Conservation (phyloP, 1,139 yeast species). For the Cylindricascospora bacillispora region DNA sequence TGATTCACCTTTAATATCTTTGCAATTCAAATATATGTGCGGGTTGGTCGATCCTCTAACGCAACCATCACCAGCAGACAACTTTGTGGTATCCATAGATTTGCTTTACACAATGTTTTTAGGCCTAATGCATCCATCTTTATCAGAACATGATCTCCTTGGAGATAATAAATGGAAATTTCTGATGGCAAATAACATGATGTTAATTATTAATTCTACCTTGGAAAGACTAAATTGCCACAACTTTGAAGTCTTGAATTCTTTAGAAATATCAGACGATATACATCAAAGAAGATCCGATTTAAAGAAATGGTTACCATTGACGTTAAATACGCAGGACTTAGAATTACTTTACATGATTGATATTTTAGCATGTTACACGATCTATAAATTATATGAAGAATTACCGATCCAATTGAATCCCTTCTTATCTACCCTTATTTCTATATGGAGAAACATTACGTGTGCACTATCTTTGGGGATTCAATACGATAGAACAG, state of each 20-base stretch:
- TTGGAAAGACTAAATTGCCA: conserved; percentile 33
- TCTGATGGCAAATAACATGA: conserved; percentile 33
- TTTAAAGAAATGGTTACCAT: conserved; percentile 43
- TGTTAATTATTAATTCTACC: conserved; percentile 33
- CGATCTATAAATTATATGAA: conserved; percentile 39
- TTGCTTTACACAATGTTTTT: conserved; percentile 40
- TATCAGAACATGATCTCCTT: conserved; percentile 5
- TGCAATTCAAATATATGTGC: conserved; percentile 15
- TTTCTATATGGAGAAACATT: conserved; percentile 52
- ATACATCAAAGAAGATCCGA: conserved; percentile 29
- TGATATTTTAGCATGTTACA: conserved; percentile 36
- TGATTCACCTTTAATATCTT: conserved; percentile 12
- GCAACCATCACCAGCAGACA: conserved; percentile 53
- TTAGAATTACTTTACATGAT: conserved; percentile 41
- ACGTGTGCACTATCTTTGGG: conserved; percentile 46
- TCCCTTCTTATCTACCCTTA: conserved; percentile 46
- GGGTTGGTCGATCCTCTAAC: conserved; percentile 53
- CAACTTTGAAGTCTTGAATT: conserved; percentile 35
- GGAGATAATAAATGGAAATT: conserved; percentile 19
- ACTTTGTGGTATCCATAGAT: conserved; percentile 40
- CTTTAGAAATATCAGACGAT: conserved; percentile 33
- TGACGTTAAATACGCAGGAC: conserved; percentile 27
- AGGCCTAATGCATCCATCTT: conserved; percentile 28
- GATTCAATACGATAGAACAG: conserved; percentile 53
- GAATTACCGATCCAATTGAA: conserved; percentile 29